phyloP scores from a whole-genome alignment of 306 rosid genomes.

The Quercus gilva region DNA sequence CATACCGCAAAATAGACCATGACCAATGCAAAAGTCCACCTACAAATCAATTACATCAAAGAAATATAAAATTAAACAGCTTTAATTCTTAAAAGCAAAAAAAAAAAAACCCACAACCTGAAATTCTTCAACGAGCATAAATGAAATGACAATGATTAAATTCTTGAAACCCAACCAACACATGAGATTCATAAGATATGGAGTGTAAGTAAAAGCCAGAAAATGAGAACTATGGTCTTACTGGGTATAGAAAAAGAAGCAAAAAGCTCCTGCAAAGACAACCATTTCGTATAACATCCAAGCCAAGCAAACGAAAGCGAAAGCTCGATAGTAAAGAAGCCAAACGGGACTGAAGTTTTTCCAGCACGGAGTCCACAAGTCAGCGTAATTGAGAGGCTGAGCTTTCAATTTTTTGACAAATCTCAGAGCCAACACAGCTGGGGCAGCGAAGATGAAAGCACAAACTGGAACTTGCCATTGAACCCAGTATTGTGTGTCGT shows the following conservation, averaged over 20 bases:
- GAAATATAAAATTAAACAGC: conserved; percentile 3
- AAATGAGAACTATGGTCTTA: conserved; percentile 5
- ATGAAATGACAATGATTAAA: neutral
- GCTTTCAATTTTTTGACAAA: conserved; percentile 12
- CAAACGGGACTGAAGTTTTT: conserved; percentile 33
- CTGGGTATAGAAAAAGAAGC: conserved; percentile 39
- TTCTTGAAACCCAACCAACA: neutral
- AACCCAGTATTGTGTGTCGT: conserved; percentile 23
- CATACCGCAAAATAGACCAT: conserved; percentile 70
- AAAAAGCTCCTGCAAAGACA: conserved; percentile 13
- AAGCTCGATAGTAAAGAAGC: conserved; percentile 30
- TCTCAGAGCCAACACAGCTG: neutral
- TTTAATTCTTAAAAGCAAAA: neutral
- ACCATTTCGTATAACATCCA: conserved; percentile 21
- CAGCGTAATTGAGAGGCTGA: conserved; percentile 26
- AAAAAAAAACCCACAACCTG: neutral
- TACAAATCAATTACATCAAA: conserved; percentile 30
- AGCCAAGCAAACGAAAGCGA: conserved; percentile 29
- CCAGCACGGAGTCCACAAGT: conserved; percentile 34
- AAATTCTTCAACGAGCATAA: neutral
- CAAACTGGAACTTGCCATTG: conserved; percentile 33
- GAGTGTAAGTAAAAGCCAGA: neutral
- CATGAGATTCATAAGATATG: neutral
- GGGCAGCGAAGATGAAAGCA: conserved; percentile 16
- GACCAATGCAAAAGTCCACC: conserved; percentile 83